Evolutionary conservation across 2,329 filamentous ascomycete genomes (phyloP).

Genomic region (Xylaria sp.): DNA sequence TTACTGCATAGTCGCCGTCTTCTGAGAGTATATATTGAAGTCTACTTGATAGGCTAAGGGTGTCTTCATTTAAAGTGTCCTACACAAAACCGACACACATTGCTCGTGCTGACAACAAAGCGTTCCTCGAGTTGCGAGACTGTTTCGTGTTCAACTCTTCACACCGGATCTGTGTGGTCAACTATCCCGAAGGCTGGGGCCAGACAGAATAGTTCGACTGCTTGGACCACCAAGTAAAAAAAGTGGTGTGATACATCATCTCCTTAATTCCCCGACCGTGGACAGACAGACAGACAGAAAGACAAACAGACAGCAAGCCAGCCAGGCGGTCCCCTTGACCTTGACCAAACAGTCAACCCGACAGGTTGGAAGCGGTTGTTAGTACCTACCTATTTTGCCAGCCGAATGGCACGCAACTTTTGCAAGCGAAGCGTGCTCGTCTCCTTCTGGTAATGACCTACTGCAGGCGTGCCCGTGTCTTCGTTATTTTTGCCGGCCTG

Average conservation of each 20-base stretch:
- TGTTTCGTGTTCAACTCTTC: neutral
- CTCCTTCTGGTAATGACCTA: conserved; percentile 22
- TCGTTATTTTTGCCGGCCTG: conserved; percentile 25
- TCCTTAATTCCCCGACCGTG: neutral
- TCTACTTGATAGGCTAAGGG: neutral
- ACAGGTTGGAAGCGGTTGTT: conserved; percentile 38
- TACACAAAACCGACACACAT: neutral
- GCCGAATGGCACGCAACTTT: conserved; percentile 30
- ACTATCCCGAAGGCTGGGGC: neutral
- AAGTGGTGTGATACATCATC: neutral
- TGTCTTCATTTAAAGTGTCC: neutral
- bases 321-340: neutral
- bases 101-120: neutral
- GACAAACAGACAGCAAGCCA: neutral
- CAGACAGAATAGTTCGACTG: neutral
- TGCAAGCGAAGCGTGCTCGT: conserved; percentile 7
- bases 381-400: conserved; percentile 33
- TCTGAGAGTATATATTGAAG: neutral
- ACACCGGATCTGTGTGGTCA: neutral
- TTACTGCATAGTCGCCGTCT: too few relatives aligned
- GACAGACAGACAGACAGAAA: neutral
- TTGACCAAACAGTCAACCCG: conserved; percentile 31
- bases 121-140: neutral
- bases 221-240: conserved; percentile 9
- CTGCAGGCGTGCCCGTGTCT: conserved; percentile 14